Percentiles rank a stretch among this genome's conserved stretches.
phyloP scores from a whole-genome alignment of 2,329 filamentous ascomycete species.

The Onygena corvina region DNA sequence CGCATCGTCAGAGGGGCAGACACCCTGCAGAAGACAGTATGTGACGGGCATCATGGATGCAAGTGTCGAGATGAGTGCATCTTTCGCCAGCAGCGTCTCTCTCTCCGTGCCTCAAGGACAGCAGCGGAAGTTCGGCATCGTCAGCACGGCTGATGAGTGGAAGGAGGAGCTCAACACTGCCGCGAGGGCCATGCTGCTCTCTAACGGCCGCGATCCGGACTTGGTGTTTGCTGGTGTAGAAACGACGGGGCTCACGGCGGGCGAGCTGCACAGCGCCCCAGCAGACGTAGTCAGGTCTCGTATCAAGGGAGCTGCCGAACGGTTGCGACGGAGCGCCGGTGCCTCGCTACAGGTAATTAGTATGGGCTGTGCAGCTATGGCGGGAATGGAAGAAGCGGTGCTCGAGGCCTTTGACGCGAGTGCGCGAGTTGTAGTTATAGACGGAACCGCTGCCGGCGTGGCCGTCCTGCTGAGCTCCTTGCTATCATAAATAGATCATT shows the following conservation, averaged over 20 bases:
- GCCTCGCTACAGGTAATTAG: slow-evolving; percentile 55
- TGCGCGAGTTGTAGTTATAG: slow-evolving; percentile 55
- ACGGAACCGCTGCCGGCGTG: slow-evolving; percentile 45
- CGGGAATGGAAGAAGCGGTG: slow-evolving; percentile 67
- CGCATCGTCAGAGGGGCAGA: background rate
- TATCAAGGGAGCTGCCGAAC: slow-evolving; percentile 58
- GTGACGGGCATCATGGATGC: slow-evolving; percentile 84
- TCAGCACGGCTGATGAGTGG: slow-evolving; percentile 80
- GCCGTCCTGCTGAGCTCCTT: background rate
- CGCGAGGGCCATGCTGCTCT: slow-evolving; percentile 53
- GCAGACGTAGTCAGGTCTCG: slow-evolving; percentile 51
- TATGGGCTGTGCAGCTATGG: slow-evolving; percentile 86
- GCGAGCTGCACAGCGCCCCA: slow-evolving; percentile 61
- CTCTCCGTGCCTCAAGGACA: background rate
- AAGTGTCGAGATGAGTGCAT: slow-evolving; percentile 51
- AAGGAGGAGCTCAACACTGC: slow-evolving; percentile 57
- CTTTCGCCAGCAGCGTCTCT: slow-evolving; percentile 26
- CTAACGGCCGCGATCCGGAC: slow-evolving; percentile 21
- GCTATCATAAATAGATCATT: too few species aligned
- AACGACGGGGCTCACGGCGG: slow-evolving; percentile 68
- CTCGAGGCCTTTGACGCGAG: slow-evolving; percentile 47
- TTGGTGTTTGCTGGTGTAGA: slow-evolving; percentile 60
- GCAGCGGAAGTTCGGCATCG: slow-evolving; percentile 58
- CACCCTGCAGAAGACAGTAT: slow-evolving; percentile 33
- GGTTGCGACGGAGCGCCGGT: slow-evolving; percentile 43